Evolutionary conservation across 2,329 filamentous ascomycete species (phyloP), one percentile per base, ranked within the genome.

Genomic region (Neonectria neomacrospora): DNA sequence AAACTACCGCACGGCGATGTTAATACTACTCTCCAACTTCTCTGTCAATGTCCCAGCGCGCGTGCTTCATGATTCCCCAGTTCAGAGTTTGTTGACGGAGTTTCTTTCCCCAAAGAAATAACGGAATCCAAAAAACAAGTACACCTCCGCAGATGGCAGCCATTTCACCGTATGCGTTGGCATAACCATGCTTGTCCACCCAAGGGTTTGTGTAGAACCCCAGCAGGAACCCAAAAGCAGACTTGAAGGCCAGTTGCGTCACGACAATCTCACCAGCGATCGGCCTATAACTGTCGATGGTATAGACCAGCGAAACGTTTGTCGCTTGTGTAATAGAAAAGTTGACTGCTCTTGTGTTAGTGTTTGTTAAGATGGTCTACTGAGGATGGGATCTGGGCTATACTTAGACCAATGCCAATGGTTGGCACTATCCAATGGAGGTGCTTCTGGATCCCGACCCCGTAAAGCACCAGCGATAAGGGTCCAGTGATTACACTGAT

Each of bases 191-290:
- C 66, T 80, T 54, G 3, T 57, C 57, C 26, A 87, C 79, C 85
- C 85, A 87, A 0, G 83, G 80, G 67, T 87, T 87, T 3, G 83
- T 86, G 71, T 87, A 87, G 73, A 87, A 87, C 1, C 81, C 84
- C 5, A 87, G 76, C 5, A 86, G 74, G 70, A 87, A 87, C 14
- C 84, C 85, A 70, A 87, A 86, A 16, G 80, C 73, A 77, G 80
- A 82, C 73, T 86, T 86, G 70, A 86, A 86, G 0, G 78, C 82
- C 61, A 84, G 44, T 55, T 68, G 66, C 10, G 66, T 68, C 11
- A 70, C 66, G 14, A 67, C 66, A 32, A 68, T 61, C 34, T 70
- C 67, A 34, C 67, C 67, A 2, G 67, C 64, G 20, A 70, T 58
- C 5, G 66, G 66, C 28, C 61, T 58, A 42, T 70, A 67, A 44